A percentile compares a stretch with the other conserved stretches of the same genome.
Conservation (phyloP, 2,329 filamentous ascomycete genomes). For the Talaromyces sp. region DNA sequence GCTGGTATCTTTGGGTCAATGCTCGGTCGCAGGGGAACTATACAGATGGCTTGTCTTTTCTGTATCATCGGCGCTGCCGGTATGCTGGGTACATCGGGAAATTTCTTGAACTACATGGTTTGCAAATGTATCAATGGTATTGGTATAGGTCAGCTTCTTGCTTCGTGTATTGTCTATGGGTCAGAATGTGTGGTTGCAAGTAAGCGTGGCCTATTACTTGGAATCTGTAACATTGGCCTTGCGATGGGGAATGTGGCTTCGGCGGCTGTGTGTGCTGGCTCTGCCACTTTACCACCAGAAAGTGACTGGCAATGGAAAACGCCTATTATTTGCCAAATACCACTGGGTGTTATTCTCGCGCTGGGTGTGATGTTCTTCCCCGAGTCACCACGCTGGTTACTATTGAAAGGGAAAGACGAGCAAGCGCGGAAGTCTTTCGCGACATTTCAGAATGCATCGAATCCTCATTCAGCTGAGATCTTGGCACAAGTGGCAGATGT, state of each 20-base stretch:
- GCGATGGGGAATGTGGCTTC: slow-evolving; percentile 30
- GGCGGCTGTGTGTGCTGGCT: slow-evolving; percentile 30
- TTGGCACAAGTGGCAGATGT: slow-evolving; percentile 27
- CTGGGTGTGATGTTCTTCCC: slow-evolving; percentile 27
- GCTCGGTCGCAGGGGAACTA: slow-evolving; percentile 23
- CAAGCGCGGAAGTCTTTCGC: slow-evolving; percentile 26
- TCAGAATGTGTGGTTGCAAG: slow-evolving; percentile 27
- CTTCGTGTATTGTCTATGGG: slow-evolving; percentile 24
- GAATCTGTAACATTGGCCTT: slow-evolving; percentile 31
- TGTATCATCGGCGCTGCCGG: slow-evolving; percentile 28
- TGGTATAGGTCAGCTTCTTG: slow-evolving; percentile 26
- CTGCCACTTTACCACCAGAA: slow-evolving; percentile 20
- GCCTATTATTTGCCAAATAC: slow-evolving; percentile 34
- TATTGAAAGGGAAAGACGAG: slow-evolving; percentile 20
- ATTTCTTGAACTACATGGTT: slow-evolving; percentile 29
- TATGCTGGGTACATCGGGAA: slow-evolving; percentile 28
- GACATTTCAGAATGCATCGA: slow-evolving; percentile 16
- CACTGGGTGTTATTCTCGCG: slow-evolving; percentile 26
- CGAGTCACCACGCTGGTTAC: slow-evolving; percentile 31
- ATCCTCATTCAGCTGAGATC: slow-evolving; percentile 22
- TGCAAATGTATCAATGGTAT: slow-evolving; percentile 29
- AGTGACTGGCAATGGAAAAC: slow-evolving; percentile 35
- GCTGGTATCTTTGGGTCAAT: slow-evolving; percentile 23
- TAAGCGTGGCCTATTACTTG: slow-evolving; percentile 26
- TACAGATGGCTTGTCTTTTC: slow-evolving; percentile 28